Evolutionary conservation across 495 filamentous ascomycete genomes (phyloP).

Genomic region (Parathielavia hyrcaniae): DNA sequence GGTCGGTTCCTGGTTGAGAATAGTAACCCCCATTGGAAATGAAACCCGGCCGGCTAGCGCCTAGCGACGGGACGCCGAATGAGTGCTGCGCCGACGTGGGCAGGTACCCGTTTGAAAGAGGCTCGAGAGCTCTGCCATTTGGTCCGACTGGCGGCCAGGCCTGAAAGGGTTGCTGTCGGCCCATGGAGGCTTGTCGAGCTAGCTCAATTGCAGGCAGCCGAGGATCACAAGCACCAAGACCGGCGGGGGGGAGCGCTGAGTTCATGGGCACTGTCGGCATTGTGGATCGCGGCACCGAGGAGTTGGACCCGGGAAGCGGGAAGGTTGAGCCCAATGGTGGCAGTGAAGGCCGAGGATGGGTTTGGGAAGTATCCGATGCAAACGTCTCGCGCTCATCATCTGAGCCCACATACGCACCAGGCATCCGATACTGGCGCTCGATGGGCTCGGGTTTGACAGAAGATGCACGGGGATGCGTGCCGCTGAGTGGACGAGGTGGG

Average conservation of each 20-base stretch:
- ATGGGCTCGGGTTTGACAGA: neutral
- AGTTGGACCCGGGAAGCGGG: neutral
- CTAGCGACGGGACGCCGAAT: neutral
- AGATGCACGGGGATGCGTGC: too few relatives aligned
- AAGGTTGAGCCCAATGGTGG: neutral
- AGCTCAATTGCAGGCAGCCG: constrained; percentile 14
- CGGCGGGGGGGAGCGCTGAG: neutral
- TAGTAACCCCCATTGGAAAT: constrained; percentile 1
- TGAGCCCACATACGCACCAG: constrained; percentile 14
- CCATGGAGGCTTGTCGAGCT: constrained; percentile 13
- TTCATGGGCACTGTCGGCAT: neutral
- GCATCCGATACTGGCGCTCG: constrained; percentile 4
- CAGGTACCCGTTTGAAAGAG: neutral
- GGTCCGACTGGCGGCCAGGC: neutral
- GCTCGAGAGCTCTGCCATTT: neutral
- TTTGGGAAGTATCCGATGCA: neutral
- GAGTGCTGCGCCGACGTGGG: neutral
- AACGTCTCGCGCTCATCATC: constrained; percentile 13
- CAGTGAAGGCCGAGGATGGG: neutral
- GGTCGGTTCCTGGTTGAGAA: neutral
- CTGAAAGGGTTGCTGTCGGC: neutral
- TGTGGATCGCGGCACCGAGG: neutral
- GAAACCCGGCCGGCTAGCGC: neutral
- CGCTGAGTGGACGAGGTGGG: neutral
- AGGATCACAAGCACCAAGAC: neutral